Evolutionary conservation across 2,329 filamentous ascomycete genomes (phyloP).

Genomic region (Endocalyx cinctus): DNA sequence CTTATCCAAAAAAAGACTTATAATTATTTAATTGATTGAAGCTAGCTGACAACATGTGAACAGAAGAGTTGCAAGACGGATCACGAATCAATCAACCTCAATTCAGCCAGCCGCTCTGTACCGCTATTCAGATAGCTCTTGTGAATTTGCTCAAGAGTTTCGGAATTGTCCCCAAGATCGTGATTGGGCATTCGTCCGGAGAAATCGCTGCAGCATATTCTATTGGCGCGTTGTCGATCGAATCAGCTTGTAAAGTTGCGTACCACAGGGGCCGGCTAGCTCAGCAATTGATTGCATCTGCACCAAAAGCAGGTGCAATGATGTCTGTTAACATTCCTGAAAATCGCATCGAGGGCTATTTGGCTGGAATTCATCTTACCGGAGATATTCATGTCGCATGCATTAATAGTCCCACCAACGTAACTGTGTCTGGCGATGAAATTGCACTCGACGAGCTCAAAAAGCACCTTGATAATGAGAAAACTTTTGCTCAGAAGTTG

Average conservation of each 20-base stretch:
- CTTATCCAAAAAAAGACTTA: neutral
- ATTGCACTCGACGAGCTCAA: conserved; percentile 16
- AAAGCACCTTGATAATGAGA: conserved; percentile 7
- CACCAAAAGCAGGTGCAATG: conserved; percentile 13
- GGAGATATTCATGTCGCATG: conserved; percentile 16
- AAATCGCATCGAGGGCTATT: conserved; percentile 6
- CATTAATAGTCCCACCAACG: conserved; percentile 24
- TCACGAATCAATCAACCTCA: conserved; percentile 17
- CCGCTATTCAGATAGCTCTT: conserved; percentile 27
- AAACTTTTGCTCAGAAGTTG: conserved; percentile 21
- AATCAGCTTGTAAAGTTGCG: conserved; percentile 24
- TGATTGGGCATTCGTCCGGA: conserved; percentile 29
- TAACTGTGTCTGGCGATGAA: conserved; percentile 19
- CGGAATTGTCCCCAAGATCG: conserved; percentile 14
- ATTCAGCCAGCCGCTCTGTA: conserved; percentile 23
- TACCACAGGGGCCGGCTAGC: conserved; percentile 24
- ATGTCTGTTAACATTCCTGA: conserved; percentile 16
- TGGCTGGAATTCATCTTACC: conserved; percentile 11
- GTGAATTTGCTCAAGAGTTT: conserved; percentile 22
- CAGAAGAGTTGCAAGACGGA: too few species aligned
- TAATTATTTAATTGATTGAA: neutral
- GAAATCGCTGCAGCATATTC: conserved; percentile 32
- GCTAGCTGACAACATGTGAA: neutral
- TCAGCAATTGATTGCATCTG: conserved; percentile 7
- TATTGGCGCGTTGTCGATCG: conserved; percentile 12